Percentiles rank a stretch among this genome's conserved stretches.
Evolutionary conservation across 495 filamentous ascomycete species (phyloP).

Genomic region (Emericellopsis terricola): DNA sequence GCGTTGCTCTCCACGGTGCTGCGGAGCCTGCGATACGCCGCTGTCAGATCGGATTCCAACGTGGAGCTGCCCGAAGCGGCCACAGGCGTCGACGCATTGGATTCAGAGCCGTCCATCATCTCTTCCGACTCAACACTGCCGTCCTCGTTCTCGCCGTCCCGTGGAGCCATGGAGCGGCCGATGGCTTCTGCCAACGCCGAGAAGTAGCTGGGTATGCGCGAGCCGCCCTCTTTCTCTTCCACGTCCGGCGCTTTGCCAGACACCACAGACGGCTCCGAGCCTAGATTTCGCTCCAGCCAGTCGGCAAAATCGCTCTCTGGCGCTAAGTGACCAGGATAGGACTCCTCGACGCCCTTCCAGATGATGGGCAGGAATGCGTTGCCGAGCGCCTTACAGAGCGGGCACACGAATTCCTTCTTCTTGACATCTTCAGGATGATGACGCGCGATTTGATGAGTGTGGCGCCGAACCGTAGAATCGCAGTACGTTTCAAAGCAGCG

Average conservation of each 20-base stretch:
- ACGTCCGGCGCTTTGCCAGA: slow-evolving; percentile 17
- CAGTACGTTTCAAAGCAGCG: slow-evolving; percentile 86
- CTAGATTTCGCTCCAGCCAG: slow-evolving; percentile 34
- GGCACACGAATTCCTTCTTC: slow-evolving; percentile 82
- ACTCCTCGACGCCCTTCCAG: slow-evolving; percentile 82
- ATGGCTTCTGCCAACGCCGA: slow-evolving; percentile 14
- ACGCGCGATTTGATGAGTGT: slow-evolving; percentile 78
- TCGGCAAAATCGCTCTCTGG: slow-evolving; percentile 39
- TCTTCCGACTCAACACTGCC: background rate
- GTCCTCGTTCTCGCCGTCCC: background rate
- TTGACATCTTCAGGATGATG: slow-evolving; percentile 69
- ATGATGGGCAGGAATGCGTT: slow-evolving; percentile 92
- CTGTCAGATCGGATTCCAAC: slow-evolving; percentile 44
- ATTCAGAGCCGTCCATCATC: background rate
- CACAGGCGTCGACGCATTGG: slow-evolving; percentile 9
- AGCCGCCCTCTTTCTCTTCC: slow-evolving; percentile 8
- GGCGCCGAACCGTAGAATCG: slow-evolving; percentile 60
- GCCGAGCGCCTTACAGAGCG: slow-evolving; percentile 92
- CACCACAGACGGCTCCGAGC: slow-evolving; percentile 14
- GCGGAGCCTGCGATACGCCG: slow-evolving; percentile 62
- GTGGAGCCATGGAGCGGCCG: slow-evolving; percentile 5
- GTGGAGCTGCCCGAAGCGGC: slow-evolving; percentile 6
- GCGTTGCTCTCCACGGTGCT: slow-evolving; percentile 43
- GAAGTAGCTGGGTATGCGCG: slow-evolving; percentile 38
- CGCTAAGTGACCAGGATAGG: slow-evolving; percentile 49